Base-by-base conservation (phyloP, 768 basidiomycete genomes). In the Mrakia frigida region DNA sequence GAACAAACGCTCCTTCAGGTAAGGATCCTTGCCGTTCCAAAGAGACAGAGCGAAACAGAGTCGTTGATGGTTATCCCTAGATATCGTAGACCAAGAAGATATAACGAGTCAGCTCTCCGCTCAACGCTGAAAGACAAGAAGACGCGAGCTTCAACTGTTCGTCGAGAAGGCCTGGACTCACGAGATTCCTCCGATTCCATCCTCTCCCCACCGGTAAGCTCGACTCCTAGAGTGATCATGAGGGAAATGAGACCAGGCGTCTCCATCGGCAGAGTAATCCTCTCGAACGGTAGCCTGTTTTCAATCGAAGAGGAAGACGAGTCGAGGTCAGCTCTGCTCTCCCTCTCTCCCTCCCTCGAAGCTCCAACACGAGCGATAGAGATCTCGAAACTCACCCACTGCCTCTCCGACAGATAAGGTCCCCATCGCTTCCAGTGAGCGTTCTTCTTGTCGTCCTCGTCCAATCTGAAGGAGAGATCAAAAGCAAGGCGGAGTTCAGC, bases 371-470 rank as follows among this genome's bases (percentile, higher is more conserved):
- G 33, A 31, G 11, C 7, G 3, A 46, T n/a, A 79, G 77, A 72
- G 23, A 41, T 52, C n/a, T 21, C 53, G 35, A 25, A 31, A 81
- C 90, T 79, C 78, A 93, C 96, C 97, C 97, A 99, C 86, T 98
- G 97, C 76, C 97, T 87, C 84, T 99, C 97, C 76, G 90, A 91
- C 72, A 99, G 87, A 85, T 99, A 99, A 23, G 97, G 97, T 28
- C 97, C 97, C 96, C 96, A 98, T 80, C 93, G 87, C 85, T 98
- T 98, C 97, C 97, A 99, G 83, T 98, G 95, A 70, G 87, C 87
- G 79, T 92, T 90, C 79, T 88, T 90, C 70, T 86, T 86, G 76
- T 87, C 89, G 79, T 94, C 92, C 81, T 98, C 91, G 69, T 89
- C 84, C n/a, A 99, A 88, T 60, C 82, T 80, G 74, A 5, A 28